These are phyloP conservation scores for Bimuria novae-zelandiae DNA, from an alignment of 2,329 filamentous ascomycete genomes.

Conservation along the genomic window DNA sequence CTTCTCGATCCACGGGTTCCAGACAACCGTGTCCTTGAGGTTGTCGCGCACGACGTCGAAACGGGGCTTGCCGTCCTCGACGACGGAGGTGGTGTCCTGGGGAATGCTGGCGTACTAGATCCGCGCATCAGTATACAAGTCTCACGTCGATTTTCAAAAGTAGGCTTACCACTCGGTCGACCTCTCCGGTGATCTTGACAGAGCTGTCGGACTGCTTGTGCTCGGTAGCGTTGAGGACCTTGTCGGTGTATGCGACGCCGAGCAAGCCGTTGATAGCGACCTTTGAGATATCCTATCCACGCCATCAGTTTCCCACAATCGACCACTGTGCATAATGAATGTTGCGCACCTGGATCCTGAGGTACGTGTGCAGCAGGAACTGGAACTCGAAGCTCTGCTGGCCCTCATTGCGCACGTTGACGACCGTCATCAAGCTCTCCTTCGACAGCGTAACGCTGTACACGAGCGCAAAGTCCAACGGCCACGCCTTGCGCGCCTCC, in stretches of 20 bases:
- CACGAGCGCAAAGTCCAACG: constrained; percentile 83
- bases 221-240: constrained; percentile 68
- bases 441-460: constrained; percentile 88
- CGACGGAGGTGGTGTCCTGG: constrained; percentile 66
- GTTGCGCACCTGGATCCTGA: constrained; percentile 72
- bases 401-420: constrained; percentile 90
- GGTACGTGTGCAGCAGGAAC: constrained; percentile 88
- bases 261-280: constrained; percentile 77
- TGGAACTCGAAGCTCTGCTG: constrained; percentile 85
- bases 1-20: constrained; percentile 96
- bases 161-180: constrained; percentile 68
- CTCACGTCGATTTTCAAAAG: not conserved
- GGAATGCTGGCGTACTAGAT: constrained; percentile 66
- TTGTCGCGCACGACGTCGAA: constrained; percentile 83
- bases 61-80: constrained; percentile 64
- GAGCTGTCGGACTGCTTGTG: constrained; percentile 67
- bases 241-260: constrained; percentile 79
- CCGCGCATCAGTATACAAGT: not conserved
- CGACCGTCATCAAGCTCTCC: constrained; percentile 74
- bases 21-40: constrained; percentile 86
- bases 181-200: constrained; percentile 75
- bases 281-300: constrained; percentile 73
- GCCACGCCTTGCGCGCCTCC: constrained; percentile 74
- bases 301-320: constrained; percentile 3
- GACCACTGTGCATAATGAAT: not conserved